phyloP scores from a whole-genome alignment of 75 land plant species.

The Larix kaempferi region DNA sequence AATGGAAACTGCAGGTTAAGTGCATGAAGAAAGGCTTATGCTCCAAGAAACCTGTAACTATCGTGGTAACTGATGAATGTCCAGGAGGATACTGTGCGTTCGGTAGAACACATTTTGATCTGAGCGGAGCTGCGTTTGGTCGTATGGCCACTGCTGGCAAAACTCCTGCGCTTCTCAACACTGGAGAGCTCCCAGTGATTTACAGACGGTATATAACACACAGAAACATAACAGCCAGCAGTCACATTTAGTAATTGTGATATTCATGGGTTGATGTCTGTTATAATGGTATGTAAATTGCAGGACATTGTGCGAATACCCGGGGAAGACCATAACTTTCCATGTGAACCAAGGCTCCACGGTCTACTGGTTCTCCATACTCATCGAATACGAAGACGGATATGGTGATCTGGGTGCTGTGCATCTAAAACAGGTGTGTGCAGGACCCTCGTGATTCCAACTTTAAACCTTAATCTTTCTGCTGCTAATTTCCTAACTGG shows the following conservation, averaged over 20 bases:
- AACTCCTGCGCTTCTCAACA: constrained; percentile 16
- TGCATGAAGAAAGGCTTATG: constrained; percentile 10
- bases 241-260: background rate
- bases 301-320: constrained; percentile 71
- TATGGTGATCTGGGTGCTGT: no score
- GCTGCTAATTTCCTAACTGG: no score
- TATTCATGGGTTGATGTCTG: background rate
- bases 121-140: constrained; percentile 38
- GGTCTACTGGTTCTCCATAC: constrained; percentile 69
- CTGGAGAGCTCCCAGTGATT: constrained; percentile 21
- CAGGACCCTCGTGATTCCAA: no score
- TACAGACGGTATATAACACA: constrained; percentile 9
- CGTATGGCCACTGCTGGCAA: constrained; percentile 18
- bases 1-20: constrained; percentile 10
- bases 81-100: constrained; percentile 48
- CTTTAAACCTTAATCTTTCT: no score
- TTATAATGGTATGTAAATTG: background rate
- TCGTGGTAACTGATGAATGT: constrained; percentile 35
- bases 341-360: constrained; percentile 82
- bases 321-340: constrained; percentile 67
- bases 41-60: constrained; percentile 12
- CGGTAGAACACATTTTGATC: constrained; percentile 28
- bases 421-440: no score
- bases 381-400: constrained; percentile 55
- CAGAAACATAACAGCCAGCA: no score